phyloP scores from a whole-genome alignment of 2,329 filamentous ascomycete species.

The Epichloe coenophiala region DNA sequence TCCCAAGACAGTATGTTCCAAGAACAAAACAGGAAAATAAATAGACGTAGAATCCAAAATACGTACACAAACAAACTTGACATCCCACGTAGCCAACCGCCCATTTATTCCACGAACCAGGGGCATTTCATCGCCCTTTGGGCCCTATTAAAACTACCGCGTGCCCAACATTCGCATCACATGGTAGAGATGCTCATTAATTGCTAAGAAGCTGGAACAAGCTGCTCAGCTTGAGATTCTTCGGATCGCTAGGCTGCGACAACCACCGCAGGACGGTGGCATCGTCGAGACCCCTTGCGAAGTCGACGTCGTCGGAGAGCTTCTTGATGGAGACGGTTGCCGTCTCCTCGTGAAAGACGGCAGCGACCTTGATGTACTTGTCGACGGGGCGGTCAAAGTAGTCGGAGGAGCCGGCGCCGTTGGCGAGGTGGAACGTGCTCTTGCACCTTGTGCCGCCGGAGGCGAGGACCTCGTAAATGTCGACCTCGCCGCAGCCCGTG shows the following conservation, averaged over 20 bases:
- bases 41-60: neutral
- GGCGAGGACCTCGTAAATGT: slow-evolving; percentile 59
- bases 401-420: slow-evolving; percentile 52
- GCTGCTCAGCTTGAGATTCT: slow-evolving; percentile 9
- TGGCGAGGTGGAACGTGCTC: slow-evolving; percentile 53
- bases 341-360: slow-evolving; percentile 42
- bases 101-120: no score
- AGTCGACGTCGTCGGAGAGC: slow-evolving; percentile 28
- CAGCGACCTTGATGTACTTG: slow-evolving; percentile 47
- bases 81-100: no score
- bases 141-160: no score
- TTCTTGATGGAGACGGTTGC: slow-evolving; percentile 43
- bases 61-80: neutral
- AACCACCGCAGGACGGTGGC: slow-evolving; percentile 24
- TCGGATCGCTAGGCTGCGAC: slow-evolving; percentile 5
- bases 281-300: slow-evolving; percentile 24
- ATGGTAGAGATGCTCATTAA: no score
- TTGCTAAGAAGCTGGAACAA: slow-evolving; percentile 9
- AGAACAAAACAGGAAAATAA: no score
- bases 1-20: neutral
- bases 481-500: slow-evolving; percentile 57
- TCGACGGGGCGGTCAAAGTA: slow-evolving; percentile 55
- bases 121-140: no score
- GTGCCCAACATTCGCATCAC: neutral
- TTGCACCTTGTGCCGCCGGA: slow-evolving; percentile 53